Evolutionary conservation across 768 basidiomycete species (phyloP), one percentile per base, ranked within the genome.

Genomic region (Suillus decipiens): DNA sequence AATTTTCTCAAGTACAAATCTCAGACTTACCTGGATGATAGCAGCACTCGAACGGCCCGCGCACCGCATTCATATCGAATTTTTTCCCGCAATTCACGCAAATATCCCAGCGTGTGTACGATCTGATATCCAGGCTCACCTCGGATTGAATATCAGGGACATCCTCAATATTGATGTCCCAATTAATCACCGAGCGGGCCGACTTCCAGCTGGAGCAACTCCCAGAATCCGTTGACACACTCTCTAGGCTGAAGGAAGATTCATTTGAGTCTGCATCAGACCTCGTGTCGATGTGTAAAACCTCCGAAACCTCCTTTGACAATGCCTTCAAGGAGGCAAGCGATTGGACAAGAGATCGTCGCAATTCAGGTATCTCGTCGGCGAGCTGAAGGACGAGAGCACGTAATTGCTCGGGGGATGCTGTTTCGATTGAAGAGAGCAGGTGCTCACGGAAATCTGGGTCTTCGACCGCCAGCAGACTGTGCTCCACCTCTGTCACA

Each of bases 11-110:
- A 39, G 71, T 65, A 19, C 68, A 37, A 5, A 78, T 76, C 67
- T 85, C 81, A 19, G 22, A 64, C 79, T 58, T 60, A 84, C 85
- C 84, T 48, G 82, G 79, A 75, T 86, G 85, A 66, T 82, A 84
- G 19, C 64, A 53, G 63, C 85, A 87, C 63, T 82, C 82, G 3
- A 73, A 76, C 5, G 78, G 74, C 22, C 71, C 77, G 51, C 79
- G 72, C 48, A 70, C 64, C 6, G 67, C 70, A 14, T 76, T 76
- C 48, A 75, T 71, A 64, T 85, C 84, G 64, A 77, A 84, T 57
- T 84, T 81, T 59, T 79, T 77, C 22, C 76, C 72, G 64, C 85
- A 86, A 63, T 81, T 80, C 7, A 63, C 72, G 66, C 85, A 85
- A 5, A 68, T 73, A 57, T 81, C 79, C 81, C 81, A 84, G 34